Conservation (phyloP, 345 rosid species). For the Rhizophora mangle region DNA sequence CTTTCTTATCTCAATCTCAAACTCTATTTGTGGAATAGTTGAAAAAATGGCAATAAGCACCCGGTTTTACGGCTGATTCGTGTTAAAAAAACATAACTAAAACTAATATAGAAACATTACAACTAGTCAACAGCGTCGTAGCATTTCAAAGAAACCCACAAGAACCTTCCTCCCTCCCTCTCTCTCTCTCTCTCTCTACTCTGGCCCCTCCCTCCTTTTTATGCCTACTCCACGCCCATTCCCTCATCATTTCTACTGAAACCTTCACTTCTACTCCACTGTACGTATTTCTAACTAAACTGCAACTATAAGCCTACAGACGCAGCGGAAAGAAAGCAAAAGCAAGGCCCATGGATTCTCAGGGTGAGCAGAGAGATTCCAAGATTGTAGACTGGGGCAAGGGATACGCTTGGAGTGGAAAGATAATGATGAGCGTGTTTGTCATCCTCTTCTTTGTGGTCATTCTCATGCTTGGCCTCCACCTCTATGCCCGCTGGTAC, state of each 20-base stretch:
- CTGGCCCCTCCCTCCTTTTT: neutral
- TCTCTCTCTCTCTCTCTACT: neutral
- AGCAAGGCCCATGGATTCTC: constrained; percentile 1
- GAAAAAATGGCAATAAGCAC: too few species aligned
- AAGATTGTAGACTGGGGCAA: neutral
- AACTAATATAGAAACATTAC: too few species aligned
- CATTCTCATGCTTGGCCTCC: constrained; percentile 58
- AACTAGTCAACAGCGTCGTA: too few species aligned
- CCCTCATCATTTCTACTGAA: neutral
- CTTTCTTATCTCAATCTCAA: too few species aligned
- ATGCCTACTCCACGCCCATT: neutral
- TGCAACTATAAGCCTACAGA: neutral
- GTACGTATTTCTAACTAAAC: neutral
- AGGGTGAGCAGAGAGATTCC: neutral
- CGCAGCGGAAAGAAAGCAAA: too few species aligned
- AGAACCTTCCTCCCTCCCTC: constrained; percentile 30
- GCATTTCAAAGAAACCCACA: constrained; percentile 30
- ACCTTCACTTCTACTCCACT: neutral
- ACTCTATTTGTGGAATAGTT: too few species aligned
- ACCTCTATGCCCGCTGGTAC: constrained; percentile 90
- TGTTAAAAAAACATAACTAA: too few species aligned
- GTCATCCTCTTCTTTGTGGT: constrained; percentile 70
- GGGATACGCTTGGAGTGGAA: constrained; percentile 63
- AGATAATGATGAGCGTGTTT: constrained; percentile 67
- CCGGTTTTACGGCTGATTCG: too few species aligned